A percentile compares a stretch with the other conserved stretches of the same genome.
These are phyloP conservation scores for Clonostachys chloroleuca DNA, from an alignment of 2,329 filamentous ascomycete species.

Conservation along the genomic window DNA sequence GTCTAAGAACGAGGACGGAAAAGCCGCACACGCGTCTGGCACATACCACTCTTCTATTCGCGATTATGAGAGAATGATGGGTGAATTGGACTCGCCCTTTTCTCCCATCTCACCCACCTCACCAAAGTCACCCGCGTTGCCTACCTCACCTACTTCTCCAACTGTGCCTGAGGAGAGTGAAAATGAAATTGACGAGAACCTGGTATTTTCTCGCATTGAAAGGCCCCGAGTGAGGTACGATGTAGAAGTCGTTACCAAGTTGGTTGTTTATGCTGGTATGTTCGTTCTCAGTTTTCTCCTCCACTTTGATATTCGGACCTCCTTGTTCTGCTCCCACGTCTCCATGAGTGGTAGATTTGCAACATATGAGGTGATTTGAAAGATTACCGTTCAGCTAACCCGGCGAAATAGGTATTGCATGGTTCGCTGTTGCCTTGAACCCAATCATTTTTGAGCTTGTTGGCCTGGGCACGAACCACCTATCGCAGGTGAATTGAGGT, in stretches of 20 bases:
- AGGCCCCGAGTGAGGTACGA: conserved; percentile 91
- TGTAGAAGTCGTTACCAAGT: conserved; percentile 96
- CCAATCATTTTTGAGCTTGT: conserved; percentile 67
- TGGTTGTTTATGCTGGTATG: conserved; percentile 90
- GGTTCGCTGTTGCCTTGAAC: conserved; percentile 72
- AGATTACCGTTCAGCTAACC: conserved; percentile 1
- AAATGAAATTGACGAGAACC: conserved; percentile 59
- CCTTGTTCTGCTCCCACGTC: neutral
- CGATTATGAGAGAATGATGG: conserved; percentile 72
- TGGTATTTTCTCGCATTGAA: conserved; percentile 80
- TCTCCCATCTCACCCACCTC: neutral
- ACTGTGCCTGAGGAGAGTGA: conserved; percentile 29
- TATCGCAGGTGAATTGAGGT: conserved; percentile 11
- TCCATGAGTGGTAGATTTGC: neutral
- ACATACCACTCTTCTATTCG: conserved; percentile 45
- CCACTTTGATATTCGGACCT: neutral
- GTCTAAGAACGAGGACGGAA: conserved; percentile 29
- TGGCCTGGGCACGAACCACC: conserved; percentile 40
- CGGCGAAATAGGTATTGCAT: conserved; percentile 64
- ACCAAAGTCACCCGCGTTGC: neutral
- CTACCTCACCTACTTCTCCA: neutral
- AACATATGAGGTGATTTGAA: no score
- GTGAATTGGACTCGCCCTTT: conserved; percentile 37
- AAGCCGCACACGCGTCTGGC: conserved; percentile 33
- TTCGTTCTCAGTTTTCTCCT: conserved; percentile 5